phyloP scores from a whole-genome alignment of 2,329 filamentous ascomycete species.

The Akanthomyces dipterigenus region DNA sequence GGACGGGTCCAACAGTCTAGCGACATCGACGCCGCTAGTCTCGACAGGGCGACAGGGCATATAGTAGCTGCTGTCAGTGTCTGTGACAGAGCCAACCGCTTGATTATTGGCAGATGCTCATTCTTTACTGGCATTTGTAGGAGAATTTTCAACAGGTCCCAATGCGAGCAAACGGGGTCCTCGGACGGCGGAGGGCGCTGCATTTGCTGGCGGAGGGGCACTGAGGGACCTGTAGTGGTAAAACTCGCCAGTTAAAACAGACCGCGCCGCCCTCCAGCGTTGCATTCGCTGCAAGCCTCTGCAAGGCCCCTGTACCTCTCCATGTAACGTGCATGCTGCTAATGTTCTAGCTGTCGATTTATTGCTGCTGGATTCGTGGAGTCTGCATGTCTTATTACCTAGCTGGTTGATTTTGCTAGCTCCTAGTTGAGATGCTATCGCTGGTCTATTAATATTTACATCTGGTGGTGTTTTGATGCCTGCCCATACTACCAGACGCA shows the following conservation, averaged over 20 bases:
- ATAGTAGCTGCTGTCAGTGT: too few species aligned
- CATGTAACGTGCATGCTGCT: not conserved
- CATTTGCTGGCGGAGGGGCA: not conserved
- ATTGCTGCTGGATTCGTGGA: not conserved
- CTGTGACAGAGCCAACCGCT: not conserved
- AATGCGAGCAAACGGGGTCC: not conserved
- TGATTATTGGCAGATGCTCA: too few species aligned
- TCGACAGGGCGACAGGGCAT: too few species aligned
- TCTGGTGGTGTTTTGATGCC: not conserved
- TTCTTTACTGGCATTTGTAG: too few species aligned
- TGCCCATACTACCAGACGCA: not conserved
- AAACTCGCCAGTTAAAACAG: not conserved
- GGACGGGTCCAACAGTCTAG: not conserved
- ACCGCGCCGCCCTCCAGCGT: not conserved
- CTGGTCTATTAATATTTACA: not conserved
- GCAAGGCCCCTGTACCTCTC: constrained; percentile 2
- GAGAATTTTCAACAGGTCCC: too few species aligned
- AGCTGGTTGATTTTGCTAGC: not conserved
- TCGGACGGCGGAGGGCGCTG: not conserved
- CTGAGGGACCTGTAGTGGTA: not conserved
- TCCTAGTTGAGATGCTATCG: not conserved
- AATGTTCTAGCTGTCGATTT: not conserved
- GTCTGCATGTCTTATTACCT: not conserved
- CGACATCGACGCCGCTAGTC: not conserved
- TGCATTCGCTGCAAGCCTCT: constrained; percentile 3